Conservation (phyloP, 352 stramenopile genomes). For the Phytophthora rubi region DNA sequence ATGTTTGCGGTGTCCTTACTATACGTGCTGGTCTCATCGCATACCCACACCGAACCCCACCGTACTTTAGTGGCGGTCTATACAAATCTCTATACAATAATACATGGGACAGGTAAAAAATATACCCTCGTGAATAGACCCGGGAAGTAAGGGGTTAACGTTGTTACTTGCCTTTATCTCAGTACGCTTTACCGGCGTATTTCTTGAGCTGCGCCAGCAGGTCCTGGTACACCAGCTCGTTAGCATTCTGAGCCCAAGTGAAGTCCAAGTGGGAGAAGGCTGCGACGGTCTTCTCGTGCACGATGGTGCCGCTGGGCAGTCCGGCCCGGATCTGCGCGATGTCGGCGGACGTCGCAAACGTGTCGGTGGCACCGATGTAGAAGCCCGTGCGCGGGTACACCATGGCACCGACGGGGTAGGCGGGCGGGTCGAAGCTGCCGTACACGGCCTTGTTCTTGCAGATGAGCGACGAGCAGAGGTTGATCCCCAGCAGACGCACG, state of each 20-base stretch:
- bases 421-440: conserved; percentile 43
- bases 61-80: too few species aligned
- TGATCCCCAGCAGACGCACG: conserved; percentile 34
- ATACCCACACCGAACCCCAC: too few species aligned
- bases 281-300: conserved; percentile 39
- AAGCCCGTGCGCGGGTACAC: conserved; percentile 43
- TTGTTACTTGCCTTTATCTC: background rate
- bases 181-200: background rate
- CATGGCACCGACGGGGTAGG: conserved; percentile 19
- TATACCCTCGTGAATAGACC: too few species aligned
- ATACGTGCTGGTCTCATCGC: too few species aligned
- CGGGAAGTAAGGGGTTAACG: conserved; percentile 20
- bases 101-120: too few species aligned
- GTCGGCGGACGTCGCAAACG: conserved; percentile 36
- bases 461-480: conserved; percentile 39
- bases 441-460: conserved; percentile 62
- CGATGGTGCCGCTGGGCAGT: conserved; percentile 38
- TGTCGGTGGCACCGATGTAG: conserved; percentile 41
- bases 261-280: conserved; percentile 54
- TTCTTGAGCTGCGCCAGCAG: conserved; percentile 18
- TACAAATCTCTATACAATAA: too few species aligned
- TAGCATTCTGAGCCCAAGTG: conserved; percentile 27
- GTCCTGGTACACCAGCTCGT: conserved; percentile 38
- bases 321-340: conserved; percentile 36
- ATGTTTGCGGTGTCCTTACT: too few species aligned